Percentiles rank a stretch among this genome's conserved stretches.
These are phyloP conservation scores for Bonnemaisonia californica DNA, from an alignment of 31 red algal species.

Conservation along the genomic window DNA sequence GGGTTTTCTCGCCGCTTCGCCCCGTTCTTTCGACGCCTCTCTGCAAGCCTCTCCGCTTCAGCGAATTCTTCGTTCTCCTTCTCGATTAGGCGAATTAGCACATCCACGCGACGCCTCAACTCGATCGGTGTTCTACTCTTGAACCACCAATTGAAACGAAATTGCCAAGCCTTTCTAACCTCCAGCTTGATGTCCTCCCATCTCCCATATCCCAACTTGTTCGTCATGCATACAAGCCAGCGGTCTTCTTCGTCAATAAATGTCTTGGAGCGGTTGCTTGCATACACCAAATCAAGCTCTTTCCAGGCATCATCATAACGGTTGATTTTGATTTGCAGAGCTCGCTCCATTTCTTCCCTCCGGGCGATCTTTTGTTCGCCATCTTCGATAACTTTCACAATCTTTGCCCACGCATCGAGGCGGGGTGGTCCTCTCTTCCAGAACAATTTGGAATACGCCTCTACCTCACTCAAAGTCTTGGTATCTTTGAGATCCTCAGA, in stretches of 20 bases:
- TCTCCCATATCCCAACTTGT: conserved; percentile 91
- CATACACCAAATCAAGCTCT: conserved; percentile 70
- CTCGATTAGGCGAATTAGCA: conserved; percentile 91
- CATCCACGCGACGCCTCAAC: conserved; percentile 90
- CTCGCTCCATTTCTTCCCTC: conserved; percentile 86
- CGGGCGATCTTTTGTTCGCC: conserved; percentile 95
- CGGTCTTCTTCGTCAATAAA: conserved; percentile 98
- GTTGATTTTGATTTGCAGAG: conserved; percentile 76
- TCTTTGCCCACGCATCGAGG: conserved; percentile 77
- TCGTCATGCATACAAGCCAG: conserved; percentile 94
- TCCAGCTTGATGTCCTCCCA: conserved; percentile 97
- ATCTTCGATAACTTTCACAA: conserved; percentile 87
- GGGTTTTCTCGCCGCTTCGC: conserved; percentile 45
- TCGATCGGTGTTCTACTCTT: conserved; percentile 94
- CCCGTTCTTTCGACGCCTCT: conserved; percentile 69
- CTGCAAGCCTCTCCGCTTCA: conserved; percentile 48
- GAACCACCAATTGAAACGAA: conserved; percentile 99
- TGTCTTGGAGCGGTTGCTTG: conserved; percentile 74
- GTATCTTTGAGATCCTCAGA: conserved; percentile 76
- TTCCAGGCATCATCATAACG: conserved; percentile 80
- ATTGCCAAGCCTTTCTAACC: conserved; percentile 87
- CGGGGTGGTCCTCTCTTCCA: conserved; percentile 83
- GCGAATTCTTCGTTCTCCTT: conserved; percentile 88
- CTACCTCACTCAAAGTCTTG: conserved; percentile 85
- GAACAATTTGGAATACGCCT: conserved; percentile 86